Conservation (phyloP, 2,329 filamentous ascomycete species). For the Talaromyces sp. region DNA sequence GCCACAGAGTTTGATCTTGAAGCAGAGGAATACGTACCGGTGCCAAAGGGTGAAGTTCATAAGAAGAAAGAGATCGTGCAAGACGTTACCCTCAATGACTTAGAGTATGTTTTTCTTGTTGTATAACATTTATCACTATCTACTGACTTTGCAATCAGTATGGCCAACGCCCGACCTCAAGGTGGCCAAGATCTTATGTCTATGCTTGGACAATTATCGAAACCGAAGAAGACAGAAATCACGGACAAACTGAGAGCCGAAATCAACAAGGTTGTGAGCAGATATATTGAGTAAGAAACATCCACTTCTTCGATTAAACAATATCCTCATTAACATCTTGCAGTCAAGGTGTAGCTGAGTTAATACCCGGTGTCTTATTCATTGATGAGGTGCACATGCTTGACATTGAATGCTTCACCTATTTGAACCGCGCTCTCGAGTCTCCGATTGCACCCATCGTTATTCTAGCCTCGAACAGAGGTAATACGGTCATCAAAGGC, state of each 20-base stretch:
- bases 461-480: slow-evolving; percentile 93
- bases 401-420: slow-evolving; percentile 98
- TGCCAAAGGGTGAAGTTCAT: slow-evolving; percentile 97
- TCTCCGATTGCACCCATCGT: slow-evolving; percentile 93
- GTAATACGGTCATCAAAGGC: slow-evolving; percentile 86
- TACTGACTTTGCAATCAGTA: slow-evolving; percentile 27
- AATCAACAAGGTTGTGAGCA: slow-evolving; percentile 99
- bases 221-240: slow-evolving; percentile 98
- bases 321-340: background rate
- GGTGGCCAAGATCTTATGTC: slow-evolving; percentile 99
- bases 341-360: slow-evolving; percentile 82
- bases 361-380: slow-evolving; percentile 96
- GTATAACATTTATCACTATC: background rate
- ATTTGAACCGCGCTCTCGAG: slow-evolving; percentile 96
- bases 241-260: slow-evolving; percentile 93
- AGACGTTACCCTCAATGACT: slow-evolving; percentile 92
- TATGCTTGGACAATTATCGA: slow-evolving; percentile 99
- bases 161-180: slow-evolving; percentile 91
- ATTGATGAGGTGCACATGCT: slow-evolving; percentile 99
- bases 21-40: slow-evolving; percentile 97
- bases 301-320: background rate
- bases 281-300: slow-evolving; percentile 70
- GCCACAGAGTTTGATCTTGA: slow-evolving; percentile 98
- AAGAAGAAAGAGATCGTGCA: slow-evolving; percentile 99
- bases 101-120: slow-evolving; percentile 50